Conservation (phyloP, 1,284 basidiomycete genomes). For the Ceratobasidium sp. region DNA sequence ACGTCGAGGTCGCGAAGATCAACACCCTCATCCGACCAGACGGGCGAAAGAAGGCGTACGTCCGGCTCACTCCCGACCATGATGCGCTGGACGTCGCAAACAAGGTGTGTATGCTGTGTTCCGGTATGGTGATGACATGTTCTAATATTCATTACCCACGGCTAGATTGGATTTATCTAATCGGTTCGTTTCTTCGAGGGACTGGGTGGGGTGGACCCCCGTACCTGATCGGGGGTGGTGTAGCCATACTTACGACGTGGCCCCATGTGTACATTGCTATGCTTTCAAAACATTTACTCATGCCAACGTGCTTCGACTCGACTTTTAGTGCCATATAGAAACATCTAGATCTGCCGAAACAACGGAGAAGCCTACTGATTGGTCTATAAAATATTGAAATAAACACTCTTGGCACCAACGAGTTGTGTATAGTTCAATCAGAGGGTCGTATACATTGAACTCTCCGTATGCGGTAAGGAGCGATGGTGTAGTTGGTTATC, state of each 20-base stretch:
- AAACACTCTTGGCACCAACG: too few relatives aligned
- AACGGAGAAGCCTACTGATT: too few relatives aligned
- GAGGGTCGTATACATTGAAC: too few relatives aligned
- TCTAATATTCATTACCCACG: neutral
- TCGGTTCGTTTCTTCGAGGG: neutral
- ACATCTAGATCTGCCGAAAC: too few relatives aligned
- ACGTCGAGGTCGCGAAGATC: slow-evolving; percentile 94
- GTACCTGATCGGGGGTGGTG: neutral
- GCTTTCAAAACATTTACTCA: slow-evolving; percentile 43
- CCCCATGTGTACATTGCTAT: slow-evolving; percentile 32
- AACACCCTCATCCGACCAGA: slow-evolving; percentile 99
- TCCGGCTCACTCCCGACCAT: slow-evolving; percentile 93
- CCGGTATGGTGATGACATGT: slow-evolving; percentile 28
- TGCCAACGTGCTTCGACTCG: slow-evolving; percentile 1
- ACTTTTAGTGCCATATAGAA: too few relatives aligned
- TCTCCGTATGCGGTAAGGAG: slow-evolving; percentile 14
- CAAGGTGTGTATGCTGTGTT: slow-evolving; percentile 74
- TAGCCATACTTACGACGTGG: slow-evolving; percentile 20
- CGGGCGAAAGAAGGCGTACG: slow-evolving; percentile 99
- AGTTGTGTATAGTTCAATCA: too few relatives aligned
- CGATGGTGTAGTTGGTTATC: slow-evolving; percentile 45
- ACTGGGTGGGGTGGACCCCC: neutral
- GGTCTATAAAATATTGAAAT: too few relatives aligned
- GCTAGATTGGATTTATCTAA: slow-evolving; percentile 85
- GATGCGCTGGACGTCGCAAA: slow-evolving; percentile 98